These are phyloP conservation scores for Leucosporidium scottii DNA, from an alignment of 768 basidiomycete genomes.

Conservation along the genomic window DNA sequence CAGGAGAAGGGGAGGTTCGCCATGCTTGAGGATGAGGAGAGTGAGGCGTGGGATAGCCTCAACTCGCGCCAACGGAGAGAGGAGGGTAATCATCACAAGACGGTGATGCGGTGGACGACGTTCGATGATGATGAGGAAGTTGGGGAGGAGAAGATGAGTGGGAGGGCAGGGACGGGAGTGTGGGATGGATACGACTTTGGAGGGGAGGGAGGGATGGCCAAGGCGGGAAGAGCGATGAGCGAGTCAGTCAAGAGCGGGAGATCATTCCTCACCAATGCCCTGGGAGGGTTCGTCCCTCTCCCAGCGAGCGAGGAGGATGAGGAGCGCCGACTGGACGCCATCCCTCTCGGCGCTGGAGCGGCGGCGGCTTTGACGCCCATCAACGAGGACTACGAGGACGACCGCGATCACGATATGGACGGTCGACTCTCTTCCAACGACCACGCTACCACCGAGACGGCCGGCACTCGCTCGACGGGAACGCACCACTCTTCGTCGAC, in stretches of 20 bases:
- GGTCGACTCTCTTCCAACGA: not conserved
- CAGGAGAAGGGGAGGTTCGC: slow-evolving; percentile 15
- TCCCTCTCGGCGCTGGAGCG: not conserved
- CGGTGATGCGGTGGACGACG: slow-evolving; percentile 8
- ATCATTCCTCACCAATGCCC: slow-evolving; percentile 15
- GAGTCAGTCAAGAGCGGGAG: slow-evolving; percentile 6
- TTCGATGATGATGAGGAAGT: slow-evolving; percentile 10
- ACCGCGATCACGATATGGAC: not conserved
- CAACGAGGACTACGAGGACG: slow-evolving; percentile 23
- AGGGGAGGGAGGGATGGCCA: not conserved
- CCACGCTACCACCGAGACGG: slow-evolving; percentile 14
- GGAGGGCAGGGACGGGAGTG: slow-evolving; percentile 14
- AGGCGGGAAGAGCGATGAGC: not conserved
- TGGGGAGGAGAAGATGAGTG: not conserved
- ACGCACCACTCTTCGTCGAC: slow-evolving; percentile 21
- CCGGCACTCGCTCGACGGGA: slow-evolving; percentile 6
- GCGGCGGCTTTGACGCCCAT: slow-evolving; percentile 12
- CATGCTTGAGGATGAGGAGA: slow-evolving; percentile 26
- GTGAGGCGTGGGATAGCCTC: not conserved
- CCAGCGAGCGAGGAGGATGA: not conserved
- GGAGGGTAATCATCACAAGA: not conserved
- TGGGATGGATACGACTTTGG: slow-evolving; percentile 15
- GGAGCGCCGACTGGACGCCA: not conserved
- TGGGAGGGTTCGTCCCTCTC: slow-evolving; percentile 24
- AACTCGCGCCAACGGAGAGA: not conserved